These are phyloP conservation scores for Ceratocystis cubensis DNA, from an alignment of 2,329 filamentous ascomycete genomes.

Conservation along the genomic window DNA sequence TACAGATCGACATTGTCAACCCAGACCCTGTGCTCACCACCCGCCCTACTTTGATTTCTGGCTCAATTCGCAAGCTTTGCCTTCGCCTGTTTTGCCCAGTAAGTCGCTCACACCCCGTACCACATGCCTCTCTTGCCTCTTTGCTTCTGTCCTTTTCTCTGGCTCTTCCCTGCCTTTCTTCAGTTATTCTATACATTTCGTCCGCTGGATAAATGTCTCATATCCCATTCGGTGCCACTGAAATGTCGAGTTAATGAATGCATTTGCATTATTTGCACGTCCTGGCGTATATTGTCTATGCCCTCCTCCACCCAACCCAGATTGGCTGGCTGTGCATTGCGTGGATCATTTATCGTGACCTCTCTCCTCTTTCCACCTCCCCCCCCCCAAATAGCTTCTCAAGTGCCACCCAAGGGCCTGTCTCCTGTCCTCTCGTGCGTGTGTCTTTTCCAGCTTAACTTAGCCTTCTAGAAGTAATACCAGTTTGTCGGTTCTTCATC, in stretches of 20 bases:
- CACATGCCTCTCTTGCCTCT: background rate
- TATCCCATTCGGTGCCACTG: no score
- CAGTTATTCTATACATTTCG: background rate
- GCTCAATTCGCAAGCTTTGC: background rate
- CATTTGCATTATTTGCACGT: background rate
- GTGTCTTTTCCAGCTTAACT: background rate
- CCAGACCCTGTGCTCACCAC: background rate
- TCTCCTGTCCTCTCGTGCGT: background rate
- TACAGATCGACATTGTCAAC: conserved; percentile 8
- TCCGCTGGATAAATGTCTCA: background rate
- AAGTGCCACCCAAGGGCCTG: background rate
- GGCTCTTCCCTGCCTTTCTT: background rate
- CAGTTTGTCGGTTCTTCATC: conserved; percentile 1
- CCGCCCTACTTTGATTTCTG: background rate
- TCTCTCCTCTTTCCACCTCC: background rate
- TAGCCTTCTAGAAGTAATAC: conserved; percentile 8
- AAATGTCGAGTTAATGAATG: background rate
- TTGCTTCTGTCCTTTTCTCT: background rate
- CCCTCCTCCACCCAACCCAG: no score
- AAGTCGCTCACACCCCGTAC: background rate
- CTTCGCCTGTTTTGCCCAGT: background rate
- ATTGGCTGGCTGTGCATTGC: background rate
- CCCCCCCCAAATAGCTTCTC: background rate
- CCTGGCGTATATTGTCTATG: no score
- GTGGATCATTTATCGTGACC: background rate